These are phyloP conservation scores for Podospora pseudopauciseta DNA, from an alignment of 495 filamentous ascomycete genomes.

Conservation along the genomic window DNA sequence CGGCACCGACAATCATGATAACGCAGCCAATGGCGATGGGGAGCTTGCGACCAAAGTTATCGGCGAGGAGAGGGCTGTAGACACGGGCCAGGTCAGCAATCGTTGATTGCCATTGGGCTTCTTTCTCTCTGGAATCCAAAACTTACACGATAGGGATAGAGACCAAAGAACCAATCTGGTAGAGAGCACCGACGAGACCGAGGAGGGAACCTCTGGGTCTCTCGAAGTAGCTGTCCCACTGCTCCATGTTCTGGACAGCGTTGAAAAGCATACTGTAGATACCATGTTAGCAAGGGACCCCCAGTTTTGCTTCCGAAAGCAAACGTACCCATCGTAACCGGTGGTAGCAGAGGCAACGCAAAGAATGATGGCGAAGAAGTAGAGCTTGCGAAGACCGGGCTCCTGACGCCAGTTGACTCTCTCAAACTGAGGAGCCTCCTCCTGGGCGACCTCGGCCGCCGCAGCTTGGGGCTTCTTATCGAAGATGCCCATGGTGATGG, in stretches of 20 bases:
- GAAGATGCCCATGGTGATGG: constrained; percentile 34
- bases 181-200: constrained; percentile 64
- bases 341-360: constrained; percentile 61
- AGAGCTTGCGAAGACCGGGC: constrained; percentile 58
- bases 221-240: constrained; percentile 49
- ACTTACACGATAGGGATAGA: constrained; percentile 63
- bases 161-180: constrained; percentile 62
- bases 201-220: constrained; percentile 51
- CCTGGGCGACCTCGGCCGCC: constrained; percentile 38
- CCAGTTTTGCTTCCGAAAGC: not conserved
- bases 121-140: not conserved
- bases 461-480: constrained; percentile 36
- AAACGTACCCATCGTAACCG: constrained; percentile 60
- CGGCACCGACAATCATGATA: constrained; percentile 61
- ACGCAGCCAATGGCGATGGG: constrained; percentile 59
- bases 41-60: constrained; percentile 58
- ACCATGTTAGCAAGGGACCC: not conserved
- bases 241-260: constrained; percentile 49
- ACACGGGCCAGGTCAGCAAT: constrained; percentile 21
- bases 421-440: constrained; percentile 56
- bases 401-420: constrained; percentile 58
- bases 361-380: constrained; percentile 54
- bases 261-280: constrained; percentile 52
- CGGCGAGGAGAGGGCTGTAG: constrained; percentile 54
- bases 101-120: not conserved